A percentile compares a stretch with the other conserved stretches of the same genome.
These are phyloP conservation scores for Sporothrix globosa DNA, from an alignment of 2,329 filamentous ascomycete species.

Conservation along the genomic window DNA sequence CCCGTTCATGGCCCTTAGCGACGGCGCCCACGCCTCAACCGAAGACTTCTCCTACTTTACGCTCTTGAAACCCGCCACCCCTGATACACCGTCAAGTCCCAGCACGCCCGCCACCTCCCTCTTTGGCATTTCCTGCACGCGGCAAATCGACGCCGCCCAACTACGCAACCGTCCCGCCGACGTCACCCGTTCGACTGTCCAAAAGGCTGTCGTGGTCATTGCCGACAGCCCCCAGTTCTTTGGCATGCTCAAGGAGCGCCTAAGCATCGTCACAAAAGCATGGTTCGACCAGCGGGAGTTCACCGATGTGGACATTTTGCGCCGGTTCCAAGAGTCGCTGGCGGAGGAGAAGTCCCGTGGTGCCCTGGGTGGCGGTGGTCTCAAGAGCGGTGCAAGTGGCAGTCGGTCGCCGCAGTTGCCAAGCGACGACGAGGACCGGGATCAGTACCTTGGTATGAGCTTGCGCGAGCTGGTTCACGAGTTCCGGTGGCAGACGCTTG, in stretches of 20 bases:
- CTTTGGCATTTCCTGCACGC: slow-evolving; percentile 93
- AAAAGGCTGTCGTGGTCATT: slow-evolving; percentile 96
- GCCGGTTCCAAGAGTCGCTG: slow-evolving; percentile 88
- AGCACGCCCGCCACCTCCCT: slow-evolving; percentile 63
- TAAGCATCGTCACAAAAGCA: slow-evolving; percentile 87
- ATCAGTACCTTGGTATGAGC: slow-evolving; percentile 87
- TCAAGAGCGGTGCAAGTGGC: slow-evolving; percentile 20
- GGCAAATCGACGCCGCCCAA: slow-evolving; percentile 80
- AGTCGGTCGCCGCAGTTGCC: slow-evolving; percentile 2
- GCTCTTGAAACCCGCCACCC: slow-evolving; percentile 67
- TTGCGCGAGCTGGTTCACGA: slow-evolving; percentile 89
- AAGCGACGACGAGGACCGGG: slow-evolving; percentile 71
- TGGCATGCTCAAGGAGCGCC: slow-evolving; percentile 83
- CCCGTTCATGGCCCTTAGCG: slow-evolving; percentile 95
- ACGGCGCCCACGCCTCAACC: slow-evolving; percentile 91
- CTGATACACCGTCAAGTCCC: slow-evolving; percentile 49
- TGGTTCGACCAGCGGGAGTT: slow-evolving; percentile 98
- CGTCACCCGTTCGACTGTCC: slow-evolving; percentile 95
- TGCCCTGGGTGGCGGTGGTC: slow-evolving; percentile 41
- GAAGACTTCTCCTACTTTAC: slow-evolving; percentile 99
- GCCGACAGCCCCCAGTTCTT: slow-evolving; percentile 89
- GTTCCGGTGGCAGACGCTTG: slow-evolving; percentile 91
- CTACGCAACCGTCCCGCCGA: slow-evolving; percentile 80
- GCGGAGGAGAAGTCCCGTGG: slow-evolving; percentile 65
- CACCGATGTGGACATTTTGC: slow-evolving; percentile 83